These are phyloP conservation scores for Coelastrella sp. DNA, from an alignment of 139 green algal species.

Conservation along the genomic window DNA sequence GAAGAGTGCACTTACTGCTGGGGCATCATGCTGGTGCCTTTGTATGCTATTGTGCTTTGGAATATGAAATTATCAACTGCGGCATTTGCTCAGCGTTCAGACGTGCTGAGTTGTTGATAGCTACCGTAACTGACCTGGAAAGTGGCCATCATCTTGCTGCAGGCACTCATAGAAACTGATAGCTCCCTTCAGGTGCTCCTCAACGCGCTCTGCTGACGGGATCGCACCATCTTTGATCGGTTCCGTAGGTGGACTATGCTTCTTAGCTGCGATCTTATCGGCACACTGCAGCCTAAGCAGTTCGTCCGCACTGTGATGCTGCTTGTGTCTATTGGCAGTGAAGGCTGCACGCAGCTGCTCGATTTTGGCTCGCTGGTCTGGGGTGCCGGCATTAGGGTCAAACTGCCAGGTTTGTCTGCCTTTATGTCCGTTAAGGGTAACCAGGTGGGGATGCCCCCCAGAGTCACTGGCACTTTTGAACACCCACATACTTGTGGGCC, in stretches of 20 bases:
- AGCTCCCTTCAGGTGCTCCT: constrained; percentile 66
- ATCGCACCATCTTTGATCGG: constrained; percentile 34
- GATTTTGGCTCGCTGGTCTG: constrained; percentile 70
- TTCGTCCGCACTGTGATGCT: constrained; percentile 90
- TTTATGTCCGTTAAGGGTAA: constrained; percentile 70
- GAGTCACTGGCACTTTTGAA: constrained; percentile 57
- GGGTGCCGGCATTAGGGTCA: constrained; percentile 72
- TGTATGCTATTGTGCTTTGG: too few relatives aligned
- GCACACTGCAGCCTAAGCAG: constrained; percentile 83
- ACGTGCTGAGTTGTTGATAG: not conserved
- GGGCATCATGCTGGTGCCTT: too few relatives aligned
- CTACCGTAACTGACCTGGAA: constrained; percentile 59
- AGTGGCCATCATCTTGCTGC: constrained; percentile 96
- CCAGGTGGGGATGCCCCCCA: constrained; percentile 53
- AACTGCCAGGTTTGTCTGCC: constrained; percentile 92
- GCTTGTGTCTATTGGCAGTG: constrained; percentile 59
- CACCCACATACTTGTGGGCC: constrained; percentile 67
- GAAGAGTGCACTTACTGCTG: too few relatives aligned
- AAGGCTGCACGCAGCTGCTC: constrained; percentile 79
- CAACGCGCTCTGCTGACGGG: constrained; percentile 51
- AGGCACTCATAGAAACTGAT: constrained; percentile 88
- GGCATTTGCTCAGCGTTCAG: not conserved
- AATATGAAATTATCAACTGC: not conserved
- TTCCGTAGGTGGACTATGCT: constrained; percentile 35
- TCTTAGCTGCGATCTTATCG: constrained; percentile 38